Base-by-base conservation (phyloP, 2,329 filamentous ascomycete genomes). In the Gliomastix tumulicola region DNA sequence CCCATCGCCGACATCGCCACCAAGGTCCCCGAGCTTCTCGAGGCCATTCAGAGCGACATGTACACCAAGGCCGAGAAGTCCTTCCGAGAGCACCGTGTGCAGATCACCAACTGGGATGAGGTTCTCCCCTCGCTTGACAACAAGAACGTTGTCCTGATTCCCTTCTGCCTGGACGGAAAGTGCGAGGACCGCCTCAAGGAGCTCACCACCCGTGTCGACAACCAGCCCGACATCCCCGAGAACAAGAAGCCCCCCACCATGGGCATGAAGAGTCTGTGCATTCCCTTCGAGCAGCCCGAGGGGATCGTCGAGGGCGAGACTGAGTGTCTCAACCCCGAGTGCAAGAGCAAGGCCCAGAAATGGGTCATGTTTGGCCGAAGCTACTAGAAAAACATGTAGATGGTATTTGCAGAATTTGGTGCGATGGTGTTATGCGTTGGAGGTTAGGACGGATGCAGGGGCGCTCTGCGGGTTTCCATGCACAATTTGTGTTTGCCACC, bases 101-200 rank as follows among this genome's bases (percentile, higher is more conserved):
- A 84, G 44, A 71, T 97, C 49, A 86, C 78, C 34, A 78, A 89
- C 48, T 98, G 92, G 92, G 82, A 87, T 27, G 83, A 95, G 36
- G 94, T 98, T 38, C 78, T 92, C 32, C 90, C 92, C 7, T 80
- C 87, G 1, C 77, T 98, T 28, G 92, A 98, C 61, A 70, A 76
- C 56, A 94, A 94, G 76, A 95, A 97, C 55, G 81, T 97, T 30
- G 82, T 94, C 30, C 69, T 97, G 41, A 94, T 97, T 46, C 90
- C 90, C 36, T 85, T 88, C 70, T 98, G 94, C 58, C 69, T 89
- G 43, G 84, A 77, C 23, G 65, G 66, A 47, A 79, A 85, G 57
- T 97, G 90, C 55, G 90, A 96, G 65, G 90, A 96, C 51, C 79
- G 87, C 60, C 88, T 97, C 68, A 97, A 97, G 76, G 88, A 94